Percentiles rank a stretch among this genome's conserved stretches.
Conservation (phyloP, 306 rosid species). For the Senna tora region DNA sequence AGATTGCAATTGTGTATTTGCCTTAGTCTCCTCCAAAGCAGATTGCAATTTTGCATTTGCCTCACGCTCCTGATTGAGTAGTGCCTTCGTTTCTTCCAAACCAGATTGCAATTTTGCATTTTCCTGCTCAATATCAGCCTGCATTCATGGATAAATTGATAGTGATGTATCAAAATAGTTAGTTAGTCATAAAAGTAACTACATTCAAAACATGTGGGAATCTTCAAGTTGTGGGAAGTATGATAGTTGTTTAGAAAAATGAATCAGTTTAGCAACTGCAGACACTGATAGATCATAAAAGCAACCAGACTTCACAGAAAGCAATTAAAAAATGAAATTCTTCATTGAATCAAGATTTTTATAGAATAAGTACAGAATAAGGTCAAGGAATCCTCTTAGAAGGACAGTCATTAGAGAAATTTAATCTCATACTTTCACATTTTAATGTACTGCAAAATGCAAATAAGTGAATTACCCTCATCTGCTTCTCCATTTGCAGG, state of each 20-base stretch:
- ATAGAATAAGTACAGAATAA: neutral
- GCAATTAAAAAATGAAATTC: neutral
- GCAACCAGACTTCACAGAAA: neutral
- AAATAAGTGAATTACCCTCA: conserved; percentile 62
- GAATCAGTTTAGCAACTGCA: neutral
- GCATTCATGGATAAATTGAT: conserved; percentile 38
- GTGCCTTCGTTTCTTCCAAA: conserved; percentile 60
- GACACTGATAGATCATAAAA: neutral
- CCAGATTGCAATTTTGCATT: conserved; percentile 66
- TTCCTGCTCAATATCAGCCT: conserved; percentile 61
- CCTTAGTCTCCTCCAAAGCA: conserved; percentile 6
- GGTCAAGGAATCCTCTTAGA: neutral
- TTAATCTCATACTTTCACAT: conserved; percentile 3
- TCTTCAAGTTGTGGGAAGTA: neutral
- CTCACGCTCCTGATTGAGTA: conserved; percentile 61
- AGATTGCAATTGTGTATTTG: conserved; percentile 67
- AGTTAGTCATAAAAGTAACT: conserved; percentile 34
- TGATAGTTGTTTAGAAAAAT: neutral
- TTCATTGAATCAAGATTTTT: neutral
- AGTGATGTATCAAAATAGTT: conserved; percentile 38
- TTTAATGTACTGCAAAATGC: conserved; percentile 18
- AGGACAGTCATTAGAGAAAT: conserved; percentile 4
- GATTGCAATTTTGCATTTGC: conserved; percentile 35
- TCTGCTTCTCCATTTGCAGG: conserved; percentile 69
- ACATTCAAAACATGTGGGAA: neutral